These are phyloP conservation scores for Phanerochaete sordida DNA, from an alignment of 768 basidiomycete species.

Conservation along the genomic window DNA sequence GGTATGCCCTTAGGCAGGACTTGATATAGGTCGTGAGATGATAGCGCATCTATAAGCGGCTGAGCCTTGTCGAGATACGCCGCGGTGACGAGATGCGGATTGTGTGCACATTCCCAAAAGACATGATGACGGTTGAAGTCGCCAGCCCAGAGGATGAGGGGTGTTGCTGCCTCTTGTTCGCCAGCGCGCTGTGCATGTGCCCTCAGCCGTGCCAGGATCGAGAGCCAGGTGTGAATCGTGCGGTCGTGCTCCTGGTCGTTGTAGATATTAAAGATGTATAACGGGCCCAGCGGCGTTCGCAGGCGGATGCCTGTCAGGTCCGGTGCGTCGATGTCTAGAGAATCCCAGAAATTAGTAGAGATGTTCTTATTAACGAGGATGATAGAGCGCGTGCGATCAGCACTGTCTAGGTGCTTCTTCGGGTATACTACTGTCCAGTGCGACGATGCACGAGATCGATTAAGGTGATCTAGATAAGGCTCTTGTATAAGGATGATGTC, in stretches of 20 bases:
- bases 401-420: too few relatives aligned
- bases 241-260: neutral
- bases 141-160: slow-evolving; percentile 27
- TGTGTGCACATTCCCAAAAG: slow-evolving; percentile 32
- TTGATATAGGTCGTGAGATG: slow-evolving; percentile 29
- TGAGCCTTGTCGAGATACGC: slow-evolving; percentile 20
- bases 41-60: slow-evolving; percentile 25
- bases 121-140: slow-evolving; percentile 41
- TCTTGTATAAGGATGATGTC: too few relatives aligned
- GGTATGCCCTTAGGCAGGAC: slow-evolving; percentile 30
- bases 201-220: neutral
- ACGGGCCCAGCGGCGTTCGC: neutral
- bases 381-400: too few relatives aligned
- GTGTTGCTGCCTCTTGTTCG: neutral
- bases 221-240: neutral
- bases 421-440: too few relatives aligned
- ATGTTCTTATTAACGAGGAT: too few relatives aligned
- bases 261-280: neutral
- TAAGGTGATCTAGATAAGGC: too few relatives aligned
- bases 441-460: too few relatives aligned
- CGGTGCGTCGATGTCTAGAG: too few relatives aligned
- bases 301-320: too few relatives aligned
- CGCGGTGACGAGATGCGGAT: slow-evolving; percentile 33
- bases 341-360: too few relatives aligned
- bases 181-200: neutral